These are phyloP conservation scores for Melaleuca alternifolia DNA, from an alignment of 345 rosid species.

Conservation along the genomic window DNA sequence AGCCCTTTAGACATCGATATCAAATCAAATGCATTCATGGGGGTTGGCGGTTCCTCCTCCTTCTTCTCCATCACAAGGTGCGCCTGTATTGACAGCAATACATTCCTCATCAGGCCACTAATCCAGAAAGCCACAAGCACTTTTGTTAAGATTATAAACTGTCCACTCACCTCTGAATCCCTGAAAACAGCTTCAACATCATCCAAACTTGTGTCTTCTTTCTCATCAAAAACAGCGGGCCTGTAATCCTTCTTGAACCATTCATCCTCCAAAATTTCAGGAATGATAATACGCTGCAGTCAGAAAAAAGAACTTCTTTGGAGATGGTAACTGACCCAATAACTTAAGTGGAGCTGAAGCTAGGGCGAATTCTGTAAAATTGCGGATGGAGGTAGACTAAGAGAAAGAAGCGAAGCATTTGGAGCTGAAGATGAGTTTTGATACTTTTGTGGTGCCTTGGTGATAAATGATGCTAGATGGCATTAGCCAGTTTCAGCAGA, in stretches of 20 bases:
- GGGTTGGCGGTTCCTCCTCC: constrained; percentile 74
- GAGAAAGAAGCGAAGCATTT: neutral
- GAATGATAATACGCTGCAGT: constrained; percentile 66
- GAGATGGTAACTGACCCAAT: neutral
- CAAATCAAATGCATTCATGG: constrained; percentile 88
- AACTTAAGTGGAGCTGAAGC: neutral
- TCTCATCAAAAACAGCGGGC: constrained; percentile 77
- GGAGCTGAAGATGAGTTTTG: neutral
- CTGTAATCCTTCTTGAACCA: constrained; percentile 86
- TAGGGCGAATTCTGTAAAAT: neutral
- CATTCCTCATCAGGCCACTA: neutral
- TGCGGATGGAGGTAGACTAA: neutral
- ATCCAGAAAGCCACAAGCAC: neutral
- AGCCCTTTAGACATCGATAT: constrained; percentile 93
- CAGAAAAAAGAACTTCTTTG: neutral
- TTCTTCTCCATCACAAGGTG: constrained; percentile 83
- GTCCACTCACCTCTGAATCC: constrained; percentile 64
- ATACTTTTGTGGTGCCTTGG: neutral
- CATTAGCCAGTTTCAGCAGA: neutral
- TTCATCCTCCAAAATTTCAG: constrained; percentile 78
- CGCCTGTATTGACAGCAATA: constrained; percentile 34
- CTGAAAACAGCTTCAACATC: constrained; percentile 91
- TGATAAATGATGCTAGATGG: neutral
- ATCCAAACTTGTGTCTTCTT: constrained; percentile 60
- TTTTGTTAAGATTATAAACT: neutral